phyloP scores from a whole-genome alignment of 2,329 filamentous ascomycete species.

The Hypocreales sp. region DNA sequence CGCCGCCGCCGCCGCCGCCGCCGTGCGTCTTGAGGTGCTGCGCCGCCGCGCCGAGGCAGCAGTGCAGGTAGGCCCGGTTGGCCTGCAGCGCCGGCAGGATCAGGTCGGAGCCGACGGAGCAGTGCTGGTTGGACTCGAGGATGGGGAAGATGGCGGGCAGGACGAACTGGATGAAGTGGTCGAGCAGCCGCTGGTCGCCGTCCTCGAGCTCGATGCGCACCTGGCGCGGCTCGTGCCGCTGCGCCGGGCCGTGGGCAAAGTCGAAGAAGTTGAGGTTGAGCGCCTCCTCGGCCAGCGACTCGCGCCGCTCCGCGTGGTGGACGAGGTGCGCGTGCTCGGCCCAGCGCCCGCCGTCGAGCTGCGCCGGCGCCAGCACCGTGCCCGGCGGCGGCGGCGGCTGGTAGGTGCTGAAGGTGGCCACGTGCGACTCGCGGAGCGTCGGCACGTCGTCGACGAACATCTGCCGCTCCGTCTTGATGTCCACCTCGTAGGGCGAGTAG shows the following conservation, averaged over 20 bases:
- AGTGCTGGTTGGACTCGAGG: constrained; percentile 77
- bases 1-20: constrained; percentile 48
- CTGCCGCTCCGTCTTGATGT: constrained; percentile 89
- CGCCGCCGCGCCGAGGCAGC: constrained; percentile 83
- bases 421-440: constrained; percentile 69
- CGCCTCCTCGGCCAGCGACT: constrained; percentile 50
- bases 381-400: constrained; percentile 61
- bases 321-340: constrained; percentile 16
- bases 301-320: constrained; percentile 35
- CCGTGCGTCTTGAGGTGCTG: constrained; percentile 73
- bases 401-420: constrained; percentile 87
- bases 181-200: constrained; percentile 69
- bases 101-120: constrained; percentile 64
- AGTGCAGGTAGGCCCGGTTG: constrained; percentile 90
- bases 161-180: constrained; percentile 83
- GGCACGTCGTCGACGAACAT: constrained; percentile 88
- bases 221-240: constrained; percentile 40
- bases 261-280: constrained; percentile 72
- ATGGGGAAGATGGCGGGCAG: constrained; percentile 84
- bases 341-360: constrained; percentile 51
- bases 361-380: constrained; percentile 47
- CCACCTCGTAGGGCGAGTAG: constrained; percentile 76
- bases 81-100: constrained; percentile 77
- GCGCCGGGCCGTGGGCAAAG: constrained; percentile 53
- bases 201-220: constrained; percentile 74